Conservation (phyloP, 768 basidiomycete species). For the Mycena kentingensis region DNA sequence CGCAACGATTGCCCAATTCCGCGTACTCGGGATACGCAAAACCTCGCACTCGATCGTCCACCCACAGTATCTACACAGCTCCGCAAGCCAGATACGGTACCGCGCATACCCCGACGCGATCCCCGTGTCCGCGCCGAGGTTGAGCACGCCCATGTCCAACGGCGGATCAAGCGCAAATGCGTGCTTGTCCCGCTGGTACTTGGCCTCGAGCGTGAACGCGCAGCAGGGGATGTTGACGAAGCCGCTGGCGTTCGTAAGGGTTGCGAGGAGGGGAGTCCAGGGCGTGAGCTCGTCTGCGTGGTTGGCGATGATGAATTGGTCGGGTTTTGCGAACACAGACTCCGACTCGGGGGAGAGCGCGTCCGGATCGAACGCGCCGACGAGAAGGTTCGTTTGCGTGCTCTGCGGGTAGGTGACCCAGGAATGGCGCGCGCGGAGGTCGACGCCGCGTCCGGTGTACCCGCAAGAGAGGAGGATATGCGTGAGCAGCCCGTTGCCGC, state of each 20-base stretch:
- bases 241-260: slow-evolving; percentile 58
- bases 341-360: slow-evolving; percentile 13
- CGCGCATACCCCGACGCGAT: slow-evolving; percentile 71
- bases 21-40: slow-evolving; percentile 88
- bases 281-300: slow-evolving; percentile 97
- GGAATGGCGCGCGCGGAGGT: slow-evolving; percentile 81
- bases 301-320: slow-evolving; percentile 85
- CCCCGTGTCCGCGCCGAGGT: slow-evolving; percentile 63
- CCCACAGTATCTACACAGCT: slow-evolving; percentile 69
- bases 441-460: slow-evolving; percentile 81
- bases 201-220: slow-evolving; percentile 75
- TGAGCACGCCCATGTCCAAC: slow-evolving; percentile 44
- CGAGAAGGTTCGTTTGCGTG: slow-evolving; percentile 63
- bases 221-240: slow-evolving; percentile 91
- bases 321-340: slow-evolving; percentile 37
- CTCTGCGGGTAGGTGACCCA: slow-evolving; percentile 75
- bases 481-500: slow-evolving; percentile 90
- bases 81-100: slow-evolving; percentile 88
- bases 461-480: slow-evolving; percentile 87
- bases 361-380: slow-evolving; percentile 73
- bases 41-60: slow-evolving; percentile 88
- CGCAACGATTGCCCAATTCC: slow-evolving; percentile 88
- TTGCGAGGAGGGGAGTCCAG: slow-evolving; percentile 85
- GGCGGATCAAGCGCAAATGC: slow-evolving; percentile 4
- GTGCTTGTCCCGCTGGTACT: slow-evolving; percentile 55